Evolutionary conservation across 441 rosid genomes (phyloP).

Genomic region (Viola pubescens): DNA sequence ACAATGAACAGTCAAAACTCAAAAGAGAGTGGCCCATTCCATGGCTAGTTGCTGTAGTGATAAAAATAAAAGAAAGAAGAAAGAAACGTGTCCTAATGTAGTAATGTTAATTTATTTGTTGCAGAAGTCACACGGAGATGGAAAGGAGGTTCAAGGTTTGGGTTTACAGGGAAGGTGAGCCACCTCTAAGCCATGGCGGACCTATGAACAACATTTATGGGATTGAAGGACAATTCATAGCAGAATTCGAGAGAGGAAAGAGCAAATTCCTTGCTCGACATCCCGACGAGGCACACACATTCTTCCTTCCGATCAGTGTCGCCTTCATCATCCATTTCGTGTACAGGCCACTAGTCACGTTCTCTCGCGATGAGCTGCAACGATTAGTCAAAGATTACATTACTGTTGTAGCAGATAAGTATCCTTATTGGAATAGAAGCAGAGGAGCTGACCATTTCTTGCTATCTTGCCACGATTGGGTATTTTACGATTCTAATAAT

Average conservation of each 20-base stretch:
- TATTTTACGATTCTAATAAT: too few relatives aligned
- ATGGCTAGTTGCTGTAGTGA: too few relatives aligned
- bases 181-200: constrained; percentile 47
- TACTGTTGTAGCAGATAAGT: constrained; percentile 25
- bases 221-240: constrained; percentile 67
- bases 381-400: constrained; percentile 38
- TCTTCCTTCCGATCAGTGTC: constrained; percentile 50
- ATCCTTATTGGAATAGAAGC: constrained; percentile 37
- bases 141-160: constrained; percentile 52
- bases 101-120: not conserved
- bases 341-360: constrained; percentile 40
- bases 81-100: too few relatives aligned
- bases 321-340: constrained; percentile 33
- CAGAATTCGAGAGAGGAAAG: constrained; percentile 37
- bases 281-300: constrained; percentile 52
- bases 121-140: constrained; percentile 62
- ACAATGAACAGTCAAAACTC: too few relatives aligned
- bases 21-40: too few relatives aligned
- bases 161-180: constrained; percentile 51
- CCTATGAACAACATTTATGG: constrained; percentile 40
- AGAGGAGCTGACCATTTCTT: constrained; percentile 43
- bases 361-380: constrained; percentile 29
- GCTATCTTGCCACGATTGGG: constrained; percentile 58
- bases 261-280: constrained; percentile 34
- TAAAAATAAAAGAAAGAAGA: too few relatives aligned